Base-by-base conservation (phyloP, 2,329 filamentous ascomycete species). In the Talaromyces sp. region DNA sequence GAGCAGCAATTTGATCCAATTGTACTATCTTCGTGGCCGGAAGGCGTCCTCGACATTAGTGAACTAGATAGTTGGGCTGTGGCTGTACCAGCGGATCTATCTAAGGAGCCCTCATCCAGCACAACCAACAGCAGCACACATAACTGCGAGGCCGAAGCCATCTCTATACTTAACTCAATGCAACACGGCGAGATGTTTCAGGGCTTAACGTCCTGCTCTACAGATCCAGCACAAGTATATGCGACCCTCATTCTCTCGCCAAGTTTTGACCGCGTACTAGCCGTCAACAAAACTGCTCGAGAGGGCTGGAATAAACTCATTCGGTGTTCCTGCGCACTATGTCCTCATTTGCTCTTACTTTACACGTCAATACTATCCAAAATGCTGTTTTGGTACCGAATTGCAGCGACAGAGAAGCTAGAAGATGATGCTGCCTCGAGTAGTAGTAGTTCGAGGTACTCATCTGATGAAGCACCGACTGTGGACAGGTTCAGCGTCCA, bases 331-430 rank as follows among this genome's bases (percentile, higher is more conserved):
- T 57, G 50, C 27, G 61, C 61, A 22, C 27, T 57, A 11, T 57
- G 61, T 49, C 61, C 61, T 27, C 61, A 63, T 25, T 9, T 63
- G 7, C 50, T 47, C 10, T n/a, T 63, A n/a, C 10, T 63, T 6
- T 63, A 57, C 13, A 43, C 50, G 17, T 63, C 50, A 31, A 63
- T 63, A 47, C 25, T 63, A 4, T 63, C 35, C 27, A 63, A 62
- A 17, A 63, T 63, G 31, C 13, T 63, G 1, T 62, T 63, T 22
- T 63, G 61, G 61, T 63, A 63, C 61, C 61, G 50, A 15, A 63
- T 63, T 17, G 50, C 61, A 7, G 61, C 61, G 27, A 47, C n/a
- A 8, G 61, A 63, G 61, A 63, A 57, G 22, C 7, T 33, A 22
- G 19, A 25, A 22, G 52, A 22, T 4, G 31, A 50, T 33, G 13